These are phyloP conservation scores for Populus alba DNA, from an alignment of 345 rosid species.

Conservation along the genomic window DNA sequence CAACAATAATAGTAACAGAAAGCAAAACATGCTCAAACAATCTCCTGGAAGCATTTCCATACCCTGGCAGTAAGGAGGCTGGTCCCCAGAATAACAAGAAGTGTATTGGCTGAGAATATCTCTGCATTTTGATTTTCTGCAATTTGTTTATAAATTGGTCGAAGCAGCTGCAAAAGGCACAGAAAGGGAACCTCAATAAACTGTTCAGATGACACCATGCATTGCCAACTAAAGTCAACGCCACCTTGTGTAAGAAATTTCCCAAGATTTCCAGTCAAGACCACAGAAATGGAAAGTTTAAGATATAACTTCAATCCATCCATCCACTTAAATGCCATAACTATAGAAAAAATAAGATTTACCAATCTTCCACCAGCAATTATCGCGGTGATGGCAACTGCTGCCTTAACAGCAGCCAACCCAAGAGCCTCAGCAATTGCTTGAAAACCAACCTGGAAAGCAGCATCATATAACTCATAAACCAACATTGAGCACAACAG, in stretches of 20 bases:
- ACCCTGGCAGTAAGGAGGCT: slow-evolving; percentile 99
- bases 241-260: not conserved
- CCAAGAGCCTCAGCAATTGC: slow-evolving; percentile 99
- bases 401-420: slow-evolving; percentile 90
- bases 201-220: not conserved
- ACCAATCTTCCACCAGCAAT: slow-evolving; percentile 98
- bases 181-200: slow-evolving; percentile 12
- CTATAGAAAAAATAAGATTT: slow-evolving; percentile 29
- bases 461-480: slow-evolving; percentile 16
- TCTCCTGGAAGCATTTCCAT: slow-evolving; percentile 24
- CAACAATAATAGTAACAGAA: not conserved
- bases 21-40: slow-evolving; percentile 14
- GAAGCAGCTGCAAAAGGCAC: slow-evolving; percentile 73
- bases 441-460: slow-evolving; percentile 84
- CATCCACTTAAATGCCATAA: slow-evolving; percentile 11
- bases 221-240: not conserved
- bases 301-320: slow-evolving; percentile 4
- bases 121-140: slow-evolving; percentile 98
- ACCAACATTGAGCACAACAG: not conserved
- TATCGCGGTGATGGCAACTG: slow-evolving; percentile 89
- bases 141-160: slow-evolving; percentile 94
- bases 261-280: slow-evolving; percentile 10
- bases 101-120: slow-evolving; percentile 97
- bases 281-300: slow-evolving; percentile 3
- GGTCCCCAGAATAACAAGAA: slow-evolving; percentile 91